Evolutionary conservation across 2,329 filamentous ascomycete species (phyloP).

Genomic region (Diaporthe velutina): DNA sequence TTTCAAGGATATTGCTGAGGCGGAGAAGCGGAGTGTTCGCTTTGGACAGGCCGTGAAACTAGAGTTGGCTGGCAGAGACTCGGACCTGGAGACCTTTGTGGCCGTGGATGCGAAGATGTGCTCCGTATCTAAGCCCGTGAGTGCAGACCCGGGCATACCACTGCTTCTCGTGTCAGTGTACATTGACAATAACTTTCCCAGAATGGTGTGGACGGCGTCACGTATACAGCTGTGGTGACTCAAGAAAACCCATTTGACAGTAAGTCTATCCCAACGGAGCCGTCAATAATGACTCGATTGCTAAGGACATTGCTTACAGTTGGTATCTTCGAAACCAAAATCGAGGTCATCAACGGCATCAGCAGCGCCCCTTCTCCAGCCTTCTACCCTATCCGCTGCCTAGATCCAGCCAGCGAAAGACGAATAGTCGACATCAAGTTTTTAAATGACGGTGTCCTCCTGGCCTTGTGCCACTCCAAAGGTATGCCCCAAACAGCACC

Average conservation of each 20-base stretch:
- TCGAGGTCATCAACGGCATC: conserved; percentile 70
- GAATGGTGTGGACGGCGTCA: conserved; percentile 46
- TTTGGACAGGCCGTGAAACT: conserved; percentile 70
- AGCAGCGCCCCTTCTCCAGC: conserved; percentile 59
- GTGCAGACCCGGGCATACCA: too few relatives aligned
- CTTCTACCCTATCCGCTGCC: not conserved
- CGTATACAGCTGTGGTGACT: conserved; percentile 58
- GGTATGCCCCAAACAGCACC: conserved; percentile 46
- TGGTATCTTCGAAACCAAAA: conserved; percentile 63
- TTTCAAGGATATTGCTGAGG: conserved; percentile 77
- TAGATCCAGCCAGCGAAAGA: conserved; percentile 40
- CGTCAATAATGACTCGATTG: not conserved
- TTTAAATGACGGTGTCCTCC: conserved; percentile 70
- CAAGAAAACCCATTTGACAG: conserved; percentile 45
- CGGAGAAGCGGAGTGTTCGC: conserved; percentile 76
- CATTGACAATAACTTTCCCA: not conserved
- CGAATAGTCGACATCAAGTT: conserved; percentile 76
- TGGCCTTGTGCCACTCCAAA: conserved; percentile 66
- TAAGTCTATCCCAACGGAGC: not conserved
- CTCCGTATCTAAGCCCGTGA: conserved; percentile 50
- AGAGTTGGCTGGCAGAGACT: conserved; percentile 43
- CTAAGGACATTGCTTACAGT: not conserved
- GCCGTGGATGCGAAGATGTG: conserved; percentile 69
- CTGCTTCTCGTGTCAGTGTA: too few relatives aligned
- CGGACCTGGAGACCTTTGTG: conserved; percentile 6